Evolutionary conservation across 2,329 filamentous ascomycete species (phyloP).

Genomic region (Biscogniauxia mediterranea): DNA sequence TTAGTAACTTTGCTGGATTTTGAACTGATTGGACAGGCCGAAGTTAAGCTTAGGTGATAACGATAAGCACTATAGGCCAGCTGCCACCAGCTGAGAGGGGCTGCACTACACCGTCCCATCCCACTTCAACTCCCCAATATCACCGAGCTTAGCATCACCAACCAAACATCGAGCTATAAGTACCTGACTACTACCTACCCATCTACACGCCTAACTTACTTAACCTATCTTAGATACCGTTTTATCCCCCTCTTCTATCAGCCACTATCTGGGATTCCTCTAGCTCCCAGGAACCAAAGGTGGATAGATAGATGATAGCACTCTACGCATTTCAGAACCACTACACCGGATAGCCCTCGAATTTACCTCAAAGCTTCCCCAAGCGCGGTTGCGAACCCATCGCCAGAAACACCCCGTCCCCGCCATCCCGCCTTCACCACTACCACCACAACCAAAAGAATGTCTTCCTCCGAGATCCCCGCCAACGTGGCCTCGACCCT

Average conservation of each 20-base stretch:
- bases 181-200: neutral
- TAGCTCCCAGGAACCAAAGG: too few species aligned
- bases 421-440: conserved; percentile 1
- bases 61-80: neutral
- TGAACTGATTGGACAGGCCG: too few species aligned
- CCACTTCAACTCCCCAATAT: neutral
- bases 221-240: too few species aligned
- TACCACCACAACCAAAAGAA: conserved; percentile 28
- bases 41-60: too few species aligned
- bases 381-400: neutral
- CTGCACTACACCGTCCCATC: neutral
- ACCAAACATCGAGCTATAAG: too few species aligned
- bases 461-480: conserved; percentile 56
- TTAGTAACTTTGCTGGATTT: too few species aligned
- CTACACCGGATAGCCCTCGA: too few species aligned
- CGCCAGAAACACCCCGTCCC: neutral
- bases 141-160: neutral
- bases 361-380: too few species aligned
- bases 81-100: neutral
- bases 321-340: neutral
- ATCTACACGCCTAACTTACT: too few species aligned
- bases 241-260: too few species aligned
- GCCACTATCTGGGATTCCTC: too few species aligned
- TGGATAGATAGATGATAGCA: neutral
- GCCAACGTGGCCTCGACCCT: conserved; percentile 74